Base-by-base conservation (phyloP, 2,329 filamentous ascomycete genomes). In the Bipolaris zeicola region DNA sequence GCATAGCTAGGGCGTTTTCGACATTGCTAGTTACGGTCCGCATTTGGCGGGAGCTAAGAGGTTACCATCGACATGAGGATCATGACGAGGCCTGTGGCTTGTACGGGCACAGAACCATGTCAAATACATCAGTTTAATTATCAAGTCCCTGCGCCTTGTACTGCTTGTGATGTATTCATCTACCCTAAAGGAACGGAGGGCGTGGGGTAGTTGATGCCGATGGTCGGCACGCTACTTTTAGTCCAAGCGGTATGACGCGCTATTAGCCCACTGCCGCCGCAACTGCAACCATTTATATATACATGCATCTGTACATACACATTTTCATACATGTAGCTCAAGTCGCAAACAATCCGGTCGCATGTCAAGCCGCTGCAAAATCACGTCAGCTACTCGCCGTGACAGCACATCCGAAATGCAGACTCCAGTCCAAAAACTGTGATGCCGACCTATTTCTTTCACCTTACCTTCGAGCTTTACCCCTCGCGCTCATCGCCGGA, bases 391-490 rank as follows among this genome's bases (percentile, higher is more conserved):
- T 14, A 24, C 14, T 26, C 24, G 31, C 34, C 16, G 11, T 14
- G 11, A 31, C 13, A 33, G 31, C 33, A 53, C 26, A 51, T 16
- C 55, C 57, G 56, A 61, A n/a, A 70, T 71, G 66, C 51, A 41
- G 34, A 31, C 38, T 20, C 31, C n/a, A 5, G 2, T 13, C 22
- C 50, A 20, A 13, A 38, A 22, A 18, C 56, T 62, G 67, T 78
- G 63, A 86, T 86, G 84, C 83, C 82, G 72, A 81, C 83, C 48
- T 87, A 86, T 72, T 87, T 87, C 73, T 89, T 86, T 68, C 85
- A 88, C 67, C 72, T 89, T 56, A 79, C 79, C 62, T 79, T 88
- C 65, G 85, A 88, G 80, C 75, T 88, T 16, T 81, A 85, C 65
- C 71, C 79, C 61, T 76, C 67, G 42, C 70, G 71, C 67, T 70